These are phyloP conservation scores for Sicyos baderoa DNA, from an alignment of 306 rosid genomes.

Conservation along the genomic window DNA sequence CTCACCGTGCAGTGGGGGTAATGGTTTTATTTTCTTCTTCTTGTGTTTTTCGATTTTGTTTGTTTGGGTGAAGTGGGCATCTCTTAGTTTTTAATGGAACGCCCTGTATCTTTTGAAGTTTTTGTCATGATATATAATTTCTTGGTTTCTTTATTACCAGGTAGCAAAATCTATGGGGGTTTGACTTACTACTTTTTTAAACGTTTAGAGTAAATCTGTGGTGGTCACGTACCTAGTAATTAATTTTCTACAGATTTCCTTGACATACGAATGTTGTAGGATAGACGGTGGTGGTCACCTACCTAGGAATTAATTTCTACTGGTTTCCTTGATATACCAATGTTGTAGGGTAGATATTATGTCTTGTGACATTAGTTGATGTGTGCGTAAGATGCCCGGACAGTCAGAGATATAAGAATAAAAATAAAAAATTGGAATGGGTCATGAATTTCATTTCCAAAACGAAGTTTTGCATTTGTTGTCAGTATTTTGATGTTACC, in stretches of 20 bases:
- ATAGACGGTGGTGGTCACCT: too few relatives aligned
- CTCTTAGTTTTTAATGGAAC: neutral
- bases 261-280: too few relatives aligned
- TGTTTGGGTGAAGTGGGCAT: neutral
- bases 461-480: neutral
- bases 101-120: neutral
- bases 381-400: too few relatives aligned
- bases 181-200: neutral
- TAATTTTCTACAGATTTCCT: too few relatives aligned
- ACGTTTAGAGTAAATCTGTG: too few relatives aligned
- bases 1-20: slow-evolving; percentile 45
- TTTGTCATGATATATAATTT: neutral
- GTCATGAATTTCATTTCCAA: neutral
- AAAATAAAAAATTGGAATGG: neutral
- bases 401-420: too few relatives aligned
- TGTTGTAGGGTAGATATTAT: too few relatives aligned
- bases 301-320: too few relatives aligned
- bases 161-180: neutral
- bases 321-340: too few relatives aligned
- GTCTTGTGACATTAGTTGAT: too few relatives aligned
- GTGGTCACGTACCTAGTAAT: too few relatives aligned
- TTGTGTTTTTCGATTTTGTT: neutral
- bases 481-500: neutral
- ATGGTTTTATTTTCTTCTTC: neutral
- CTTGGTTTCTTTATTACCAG: neutral